Evolutionary conservation across 2,329 filamentous ascomycete genomes (phyloP).

Genomic region (Alternaria ethzedia): DNA sequence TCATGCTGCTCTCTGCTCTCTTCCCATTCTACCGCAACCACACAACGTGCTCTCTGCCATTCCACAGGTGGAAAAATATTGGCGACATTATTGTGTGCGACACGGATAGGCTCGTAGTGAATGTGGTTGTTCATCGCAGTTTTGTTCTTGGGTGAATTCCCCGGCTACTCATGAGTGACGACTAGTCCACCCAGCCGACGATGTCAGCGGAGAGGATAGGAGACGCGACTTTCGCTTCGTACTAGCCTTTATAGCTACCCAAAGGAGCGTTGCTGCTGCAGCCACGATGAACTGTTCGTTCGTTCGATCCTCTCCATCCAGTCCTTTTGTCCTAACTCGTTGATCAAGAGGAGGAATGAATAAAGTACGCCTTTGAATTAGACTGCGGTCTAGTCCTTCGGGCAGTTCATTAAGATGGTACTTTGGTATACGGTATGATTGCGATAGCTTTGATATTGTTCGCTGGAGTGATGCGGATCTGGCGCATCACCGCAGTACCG

Average conservation of each 20-base stretch:
- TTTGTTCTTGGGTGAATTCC: not conserved
- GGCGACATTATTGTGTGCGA: not conserved
- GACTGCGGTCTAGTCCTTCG: not conserved
- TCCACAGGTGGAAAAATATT: slow-evolving; percentile 58
- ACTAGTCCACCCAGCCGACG: slow-evolving; percentile 38
- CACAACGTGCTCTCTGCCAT: slow-evolving; percentile 70
- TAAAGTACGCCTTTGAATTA: not conserved
- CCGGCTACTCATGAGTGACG: not conserved
- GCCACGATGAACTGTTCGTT: slow-evolving; percentile 17
- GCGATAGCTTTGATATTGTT: not conserved
- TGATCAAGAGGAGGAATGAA: not conserved
- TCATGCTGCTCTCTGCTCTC: slow-evolving; percentile 73
- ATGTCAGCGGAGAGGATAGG: slow-evolving; percentile 40
- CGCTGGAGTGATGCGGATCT: not conserved
- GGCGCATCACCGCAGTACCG: not conserved
- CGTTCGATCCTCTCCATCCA: slow-evolving; percentile 2
- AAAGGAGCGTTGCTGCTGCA: slow-evolving; percentile 51
- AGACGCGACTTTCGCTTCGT: slow-evolving; percentile 58
- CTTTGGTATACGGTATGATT: not conserved
- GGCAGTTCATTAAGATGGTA: not conserved
- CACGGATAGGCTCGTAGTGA: not conserved
- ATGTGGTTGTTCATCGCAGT: accelerated
- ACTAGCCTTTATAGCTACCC: slow-evolving; percentile 60
- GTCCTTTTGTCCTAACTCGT: not conserved
- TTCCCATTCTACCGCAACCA: slow-evolving; percentile 82